A percentile compares a stretch with the other conserved stretches of the same genome.
Evolutionary conservation across 1,139 yeast species (phyloP).

Genomic region (Candida tropicalis): DNA sequence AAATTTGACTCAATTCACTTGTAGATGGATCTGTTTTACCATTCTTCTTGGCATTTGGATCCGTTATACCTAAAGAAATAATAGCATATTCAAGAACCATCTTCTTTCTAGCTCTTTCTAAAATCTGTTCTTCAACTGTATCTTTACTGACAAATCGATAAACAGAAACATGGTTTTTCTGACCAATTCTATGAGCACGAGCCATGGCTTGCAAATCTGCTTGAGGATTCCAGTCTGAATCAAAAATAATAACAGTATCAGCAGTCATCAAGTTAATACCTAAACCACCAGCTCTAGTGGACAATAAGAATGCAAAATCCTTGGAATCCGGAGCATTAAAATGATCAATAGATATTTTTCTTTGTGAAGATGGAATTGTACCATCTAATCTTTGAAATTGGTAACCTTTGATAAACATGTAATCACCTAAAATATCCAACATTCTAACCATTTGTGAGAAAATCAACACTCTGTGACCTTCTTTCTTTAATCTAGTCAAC

Average conservation of each 20-base stretch:
- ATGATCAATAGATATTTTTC: conserved; percentile 94
- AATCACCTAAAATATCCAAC: conserved; percentile 94
- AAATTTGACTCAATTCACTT: conserved; percentile 86
- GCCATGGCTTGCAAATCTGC: conserved; percentile 99
- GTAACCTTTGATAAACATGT: conserved; percentile 84
- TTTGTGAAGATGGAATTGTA: conserved; percentile 90
- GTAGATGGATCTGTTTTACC: conserved; percentile 70
- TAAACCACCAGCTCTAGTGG: conserved; percentile 98
- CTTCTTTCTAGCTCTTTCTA: conserved; percentile 95
- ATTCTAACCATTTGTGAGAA: conserved; percentile 98
- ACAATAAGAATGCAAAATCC: conserved; percentile 86
- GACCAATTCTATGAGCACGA: conserved; percentile 98
- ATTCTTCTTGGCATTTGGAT: conserved; percentile 48
- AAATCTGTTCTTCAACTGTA: conserved; percentile 95
- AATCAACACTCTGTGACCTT: conserved; percentile 93
- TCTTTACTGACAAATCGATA: conserved; percentile 96
- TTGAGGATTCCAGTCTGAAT: conserved; percentile 99
- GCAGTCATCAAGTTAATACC: conserved; percentile 99
- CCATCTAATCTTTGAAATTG: conserved; percentile 95
- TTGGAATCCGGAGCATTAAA: conserved; percentile 92
- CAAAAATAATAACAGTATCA: conserved; percentile 95
- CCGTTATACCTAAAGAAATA: conserved; percentile 93
- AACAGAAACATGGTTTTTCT: conserved; percentile 95
- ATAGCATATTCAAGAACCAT: conserved; percentile 98
- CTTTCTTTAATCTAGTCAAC: conserved; percentile 78